Evolutionary conservation across 1,284 basidiomycete genomes (phyloP), one percentile per base, ranked within the genome.

Genomic region (Erythrobasidium hasegawianum): DNA sequence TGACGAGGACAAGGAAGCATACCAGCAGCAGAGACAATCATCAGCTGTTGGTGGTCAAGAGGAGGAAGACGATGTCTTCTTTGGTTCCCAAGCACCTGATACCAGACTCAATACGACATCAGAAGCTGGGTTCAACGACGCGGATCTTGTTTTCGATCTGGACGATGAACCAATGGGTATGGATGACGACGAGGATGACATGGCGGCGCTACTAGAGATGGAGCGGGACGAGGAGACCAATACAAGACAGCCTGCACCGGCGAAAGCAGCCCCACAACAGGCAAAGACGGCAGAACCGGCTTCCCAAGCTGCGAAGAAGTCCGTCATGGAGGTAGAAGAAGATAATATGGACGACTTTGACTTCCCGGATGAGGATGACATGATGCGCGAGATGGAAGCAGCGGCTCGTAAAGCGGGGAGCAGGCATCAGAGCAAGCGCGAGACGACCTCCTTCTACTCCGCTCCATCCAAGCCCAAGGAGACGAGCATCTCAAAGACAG

Each of bases 341-440:
- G 33, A 40, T 22, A 64, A 58, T n/a, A 45, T 66, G 16, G 62
- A 68, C 13, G 66, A 67, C 13, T 49, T 64, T 38, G 58, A 64
- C 40, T 68, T 61, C 50, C 53, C 58, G n/a, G 61, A 68, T 29
- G 68, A 71, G 1, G 68, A 62, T 10, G 69, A 67, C 5, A 65
- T 71, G 22, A 33, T 69, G 59, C 38, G 64, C 16, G 65, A 69
- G 26, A 56, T 69, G 54, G 69, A 57, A 40, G 26, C 16, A 20
- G 45, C 24, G 18, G 43, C 26, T 41, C 14, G 13, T 38, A 50
- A 29, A 20, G 22, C 10, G n/a, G 24, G 24, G 40, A 56, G 18
- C 26, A 27, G 40, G 45, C 38, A 20, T 20, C 24, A 20, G 29
- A 26, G 58, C 43, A 47, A 38, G 27, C 45, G 39, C 20, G 49